Evolutionary conservation across 352 stramenopile genomes (phyloP).

Genomic region (Globisporangium solare): DNA sequence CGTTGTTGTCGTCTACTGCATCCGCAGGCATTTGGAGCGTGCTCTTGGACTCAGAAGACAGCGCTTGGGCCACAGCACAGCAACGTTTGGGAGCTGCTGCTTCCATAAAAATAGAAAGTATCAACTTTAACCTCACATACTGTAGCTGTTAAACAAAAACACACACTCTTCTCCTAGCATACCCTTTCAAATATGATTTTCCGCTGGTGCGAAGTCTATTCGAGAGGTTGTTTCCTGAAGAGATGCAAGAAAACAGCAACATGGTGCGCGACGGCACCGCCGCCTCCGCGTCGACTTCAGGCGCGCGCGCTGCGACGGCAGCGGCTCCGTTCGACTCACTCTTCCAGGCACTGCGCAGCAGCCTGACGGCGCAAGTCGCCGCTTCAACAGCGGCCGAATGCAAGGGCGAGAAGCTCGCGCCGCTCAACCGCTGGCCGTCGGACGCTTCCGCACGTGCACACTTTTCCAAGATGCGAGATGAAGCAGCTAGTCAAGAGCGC

Average conservation of each 20-base stretch:
- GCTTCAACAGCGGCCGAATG: background rate
- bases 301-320: too few relatives aligned
- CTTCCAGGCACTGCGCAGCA: conserved; percentile 12
- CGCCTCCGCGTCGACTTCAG: background rate
- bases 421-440: conserved; percentile 2
- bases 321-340: conserved; percentile 3
- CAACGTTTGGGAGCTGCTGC: too few relatives aligned
- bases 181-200: background rate
- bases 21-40: too few relatives aligned
- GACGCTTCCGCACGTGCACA: background rate
- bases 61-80: too few relatives aligned
- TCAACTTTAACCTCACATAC: too few relatives aligned
- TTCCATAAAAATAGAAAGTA: too few relatives aligned
- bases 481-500: background rate
- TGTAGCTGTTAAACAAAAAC: too few relatives aligned
- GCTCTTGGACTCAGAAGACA: too few relatives aligned
- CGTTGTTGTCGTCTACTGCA: too few relatives aligned
- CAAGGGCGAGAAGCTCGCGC: background rate
- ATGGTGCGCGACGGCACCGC: background rate
- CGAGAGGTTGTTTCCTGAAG: background rate
- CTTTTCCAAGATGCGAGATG: too few relatives aligned
- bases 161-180: too few relatives aligned
- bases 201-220: background rate
- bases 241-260: too few relatives aligned
- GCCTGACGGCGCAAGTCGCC: conserved; percentile 6